These are phyloP conservation scores for Raddia guianensis DNA, from an alignment of 176 grass and related monocot genomes.

Conservation along the genomic window DNA sequence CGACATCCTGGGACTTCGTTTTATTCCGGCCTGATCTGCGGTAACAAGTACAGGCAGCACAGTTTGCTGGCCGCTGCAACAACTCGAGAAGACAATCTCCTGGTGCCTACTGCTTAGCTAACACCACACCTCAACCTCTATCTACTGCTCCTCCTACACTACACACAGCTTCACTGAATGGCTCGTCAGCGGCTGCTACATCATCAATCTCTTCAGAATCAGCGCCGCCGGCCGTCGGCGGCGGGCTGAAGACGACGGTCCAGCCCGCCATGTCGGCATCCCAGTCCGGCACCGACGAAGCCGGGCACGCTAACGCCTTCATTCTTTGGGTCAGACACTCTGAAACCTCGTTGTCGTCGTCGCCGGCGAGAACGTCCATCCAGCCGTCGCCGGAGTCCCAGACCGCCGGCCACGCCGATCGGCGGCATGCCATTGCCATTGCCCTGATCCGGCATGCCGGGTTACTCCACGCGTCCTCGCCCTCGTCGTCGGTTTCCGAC, in stretches of 20 bases:
- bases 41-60: slow-evolving; percentile 6
- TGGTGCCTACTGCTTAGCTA: not conserved
- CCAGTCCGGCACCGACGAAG: not conserved
- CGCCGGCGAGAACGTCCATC: not conserved
- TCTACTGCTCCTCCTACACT: not conserved
- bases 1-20: not conserved
- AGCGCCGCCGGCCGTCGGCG: not conserved
- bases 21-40: not conserved
- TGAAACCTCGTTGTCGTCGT: not conserved
- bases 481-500: not conserved
- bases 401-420: not conserved
- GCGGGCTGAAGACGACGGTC: not conserved
- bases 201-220: not conserved
- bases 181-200: no score
- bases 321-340: not conserved
- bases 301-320: not conserved
- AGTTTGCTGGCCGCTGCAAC: not conserved
- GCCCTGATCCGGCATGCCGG: not conserved
- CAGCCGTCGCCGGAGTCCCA: not conserved
- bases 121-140: not conserved
- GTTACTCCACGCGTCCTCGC: not conserved
- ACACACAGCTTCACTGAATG: not conserved
- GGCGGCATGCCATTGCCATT: not conserved
- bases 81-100: not conserved
- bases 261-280: not conserved